Evolutionary conservation across 73 alveolate genomes (phyloP).

Genomic region (Blepharisma stoltei): DNA sequence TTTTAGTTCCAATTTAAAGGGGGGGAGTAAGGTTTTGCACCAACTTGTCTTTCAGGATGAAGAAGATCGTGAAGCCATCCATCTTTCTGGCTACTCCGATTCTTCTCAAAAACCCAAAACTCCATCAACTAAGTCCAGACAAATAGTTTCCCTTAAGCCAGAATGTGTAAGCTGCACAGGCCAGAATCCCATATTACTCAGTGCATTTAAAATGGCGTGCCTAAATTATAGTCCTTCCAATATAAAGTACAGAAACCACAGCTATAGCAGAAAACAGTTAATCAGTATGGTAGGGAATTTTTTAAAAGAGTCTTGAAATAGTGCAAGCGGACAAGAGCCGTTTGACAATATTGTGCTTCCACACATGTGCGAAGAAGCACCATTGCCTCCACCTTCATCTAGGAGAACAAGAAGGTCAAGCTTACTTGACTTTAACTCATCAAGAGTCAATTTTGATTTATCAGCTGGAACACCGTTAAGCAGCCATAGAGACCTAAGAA

Average conservation of each 20-base stretch:
- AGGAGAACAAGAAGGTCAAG: no score
- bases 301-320: constrained; percentile 5
- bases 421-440: no score
- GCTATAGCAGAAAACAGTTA: neutral
- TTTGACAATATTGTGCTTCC: neutral
- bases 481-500: no score
- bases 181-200: constrained; percentile 30
- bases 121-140: neutral
- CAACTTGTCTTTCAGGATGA: neutral
- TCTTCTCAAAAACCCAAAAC: neutral
- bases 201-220: constrained; percentile 61
- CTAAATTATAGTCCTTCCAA: constrained; percentile 54
- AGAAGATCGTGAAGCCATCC: constrained; percentile 11
- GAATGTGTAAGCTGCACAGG: constrained; percentile 62
- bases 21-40: neutral
- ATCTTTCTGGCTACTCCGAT: neutral
- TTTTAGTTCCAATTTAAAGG: no score
- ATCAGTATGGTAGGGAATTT: constrained; percentile 4
- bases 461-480: no score
- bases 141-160: neutral
- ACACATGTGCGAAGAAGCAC: neutral
- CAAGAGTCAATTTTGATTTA: no score
- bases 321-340: constrained; percentile 1
- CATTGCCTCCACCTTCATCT: no score
- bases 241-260: neutral